Conservation (phyloP, 2,329 filamentous ascomycete genomes). For the Paracamarosporium sp. region DNA sequence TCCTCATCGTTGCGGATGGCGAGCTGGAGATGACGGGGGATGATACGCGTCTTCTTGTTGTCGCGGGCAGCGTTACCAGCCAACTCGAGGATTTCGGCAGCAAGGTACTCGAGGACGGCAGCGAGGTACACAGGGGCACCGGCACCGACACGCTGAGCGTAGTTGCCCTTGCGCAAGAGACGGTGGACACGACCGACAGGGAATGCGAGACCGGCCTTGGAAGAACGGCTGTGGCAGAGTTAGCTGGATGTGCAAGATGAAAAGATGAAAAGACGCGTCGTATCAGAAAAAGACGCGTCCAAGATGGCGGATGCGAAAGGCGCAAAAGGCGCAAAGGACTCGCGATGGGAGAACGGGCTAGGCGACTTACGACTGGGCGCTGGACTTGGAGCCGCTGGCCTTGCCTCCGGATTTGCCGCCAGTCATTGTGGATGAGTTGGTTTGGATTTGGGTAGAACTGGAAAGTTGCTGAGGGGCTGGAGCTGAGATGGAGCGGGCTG, state of each 20-base stretch:
- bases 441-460: slow-evolving; percentile 34
- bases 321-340: slow-evolving; percentile 8
- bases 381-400: slow-evolving; percentile 94
- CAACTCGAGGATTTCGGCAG: slow-evolving; percentile 98
- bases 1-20: slow-evolving; percentile 99
- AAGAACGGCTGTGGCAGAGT: slow-evolving; percentile 78
- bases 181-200: slow-evolving; percentile 99
- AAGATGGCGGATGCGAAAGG: slow-evolving; percentile 4
- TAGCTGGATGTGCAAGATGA: slow-evolving; percentile 17
- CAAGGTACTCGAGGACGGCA: slow-evolving; percentile 97
- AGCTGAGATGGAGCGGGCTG: slow-evolving; percentile 16
- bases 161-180: slow-evolving; percentile 99
- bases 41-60: slow-evolving; percentile 99
- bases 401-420: slow-evolving; percentile 99
- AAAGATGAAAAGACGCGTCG: slow-evolving; percentile 50
- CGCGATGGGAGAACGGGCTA: slow-evolving; percentile 17
- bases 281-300: slow-evolving; percentile 33
- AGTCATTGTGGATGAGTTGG: slow-evolving; percentile 82
- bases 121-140: slow-evolving; percentile 97
- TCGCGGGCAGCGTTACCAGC: slow-evolving; percentile 98
- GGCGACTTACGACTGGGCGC: slow-evolving; percentile 91
- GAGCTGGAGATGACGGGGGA: slow-evolving; percentile 97
- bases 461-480: slow-evolving; percentile 24
- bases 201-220: slow-evolving; percentile 99
- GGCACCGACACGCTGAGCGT: slow-evolving; percentile 98